These are phyloP conservation scores for Begonia masoniana DNA, from an alignment of 306 rosid genomes.

Conservation along the genomic window DNA sequence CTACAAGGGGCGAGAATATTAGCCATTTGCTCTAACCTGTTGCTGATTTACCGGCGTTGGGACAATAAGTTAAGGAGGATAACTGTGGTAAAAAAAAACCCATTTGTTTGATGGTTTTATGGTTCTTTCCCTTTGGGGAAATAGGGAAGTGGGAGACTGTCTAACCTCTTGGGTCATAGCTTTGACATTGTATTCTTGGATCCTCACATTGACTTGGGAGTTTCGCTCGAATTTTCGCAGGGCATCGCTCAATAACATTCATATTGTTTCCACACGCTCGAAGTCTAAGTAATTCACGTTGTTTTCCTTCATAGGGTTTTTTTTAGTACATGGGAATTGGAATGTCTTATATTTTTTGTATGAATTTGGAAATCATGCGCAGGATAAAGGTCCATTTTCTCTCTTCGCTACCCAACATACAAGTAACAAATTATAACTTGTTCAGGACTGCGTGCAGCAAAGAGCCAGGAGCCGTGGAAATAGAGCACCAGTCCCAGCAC, in stretches of 20 bases:
- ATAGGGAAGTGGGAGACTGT: not conserved
- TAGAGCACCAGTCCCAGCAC: too few species aligned
- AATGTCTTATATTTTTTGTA: too few species aligned
- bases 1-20: conserved; percentile 71
- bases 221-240: not conserved
- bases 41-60: not conserved
- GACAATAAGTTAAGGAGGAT: not conserved
- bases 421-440: too few species aligned
- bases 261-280: not conserved
- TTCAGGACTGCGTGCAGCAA: too few species aligned
- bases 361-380: too few species aligned
- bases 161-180: not conserved
- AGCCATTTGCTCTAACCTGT: conserved; percentile 15
- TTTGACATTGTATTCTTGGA: not conserved
- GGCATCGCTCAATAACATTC: not conserved
- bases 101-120: too few species aligned
- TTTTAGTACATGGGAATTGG: not conserved
- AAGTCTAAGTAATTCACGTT: not conserved
- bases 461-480: too few species aligned
- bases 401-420: not conserved
- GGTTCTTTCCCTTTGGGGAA: not conserved
- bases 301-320: not conserved
- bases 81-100: not conserved
- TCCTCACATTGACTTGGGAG: not conserved
- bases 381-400: too few species aligned